A percentile compares a stretch with the other conserved stretches of the same genome.
Evolutionary conservation across 108 stramenopile genomes (phyloP).

Genomic region (Parmales sp.): DNA sequence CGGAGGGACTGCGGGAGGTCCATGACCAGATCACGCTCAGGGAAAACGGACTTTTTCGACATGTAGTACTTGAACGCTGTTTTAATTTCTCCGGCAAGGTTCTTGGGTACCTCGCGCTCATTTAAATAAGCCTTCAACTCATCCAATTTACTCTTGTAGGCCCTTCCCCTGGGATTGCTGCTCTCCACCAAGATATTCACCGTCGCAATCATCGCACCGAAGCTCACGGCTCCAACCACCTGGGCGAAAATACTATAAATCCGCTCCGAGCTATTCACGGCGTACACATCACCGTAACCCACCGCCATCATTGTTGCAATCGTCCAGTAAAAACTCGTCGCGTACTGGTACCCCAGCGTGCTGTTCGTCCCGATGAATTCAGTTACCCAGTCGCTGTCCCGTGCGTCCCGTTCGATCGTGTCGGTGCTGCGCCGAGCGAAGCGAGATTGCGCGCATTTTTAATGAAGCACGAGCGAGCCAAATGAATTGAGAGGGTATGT

Average conservation of each 20-base stretch:
- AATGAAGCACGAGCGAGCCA: too few relatives aligned
- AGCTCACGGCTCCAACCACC: conserved; percentile 1
- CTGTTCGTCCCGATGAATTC: too few relatives aligned
- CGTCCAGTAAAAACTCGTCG: conserved; percentile 40
- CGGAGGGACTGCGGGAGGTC: conserved; percentile 5
- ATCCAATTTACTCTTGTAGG: not conserved
- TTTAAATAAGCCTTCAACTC: not conserved
- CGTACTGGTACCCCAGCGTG: conserved; percentile 20
- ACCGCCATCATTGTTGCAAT: conserved; percentile 45
- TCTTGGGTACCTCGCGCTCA: conserved; percentile 1
- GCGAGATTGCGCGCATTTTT: too few relatives aligned
- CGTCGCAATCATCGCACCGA: conserved; percentile 11
- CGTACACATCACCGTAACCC: conserved; percentile 39
- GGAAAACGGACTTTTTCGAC: conserved; percentile 8
- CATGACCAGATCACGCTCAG: not conserved
- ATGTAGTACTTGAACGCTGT: conserved; percentile 10
- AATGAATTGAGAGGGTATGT: too few relatives aligned
- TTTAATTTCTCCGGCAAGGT: not conserved
- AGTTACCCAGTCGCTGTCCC: too few relatives aligned
- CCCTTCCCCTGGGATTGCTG: not conserved
- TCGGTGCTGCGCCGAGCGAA: too few relatives aligned
- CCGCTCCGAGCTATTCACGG: conserved; percentile 25
- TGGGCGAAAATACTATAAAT: conserved; percentile 1
- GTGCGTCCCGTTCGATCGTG: too few relatives aligned
- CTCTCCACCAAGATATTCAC: not conserved